A percentile compares a stretch with the other conserved stretches of the same genome.
These are phyloP conservation scores for Pyricularia sp. DNA, from an alignment of 2,329 filamentous ascomycete genomes.

Conservation along the genomic window DNA sequence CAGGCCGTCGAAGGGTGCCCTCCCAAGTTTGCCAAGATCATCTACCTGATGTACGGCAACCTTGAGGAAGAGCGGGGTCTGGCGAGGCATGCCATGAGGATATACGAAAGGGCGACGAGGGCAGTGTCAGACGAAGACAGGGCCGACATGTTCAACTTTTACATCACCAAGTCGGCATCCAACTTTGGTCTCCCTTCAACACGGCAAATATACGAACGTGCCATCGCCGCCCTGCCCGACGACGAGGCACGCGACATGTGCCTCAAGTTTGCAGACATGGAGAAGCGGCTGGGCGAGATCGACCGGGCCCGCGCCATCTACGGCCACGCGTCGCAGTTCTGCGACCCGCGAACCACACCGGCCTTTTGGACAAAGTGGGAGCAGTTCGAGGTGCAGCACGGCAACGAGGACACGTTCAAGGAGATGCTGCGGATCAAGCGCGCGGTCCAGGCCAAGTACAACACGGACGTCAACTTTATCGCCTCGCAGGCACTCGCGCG, in stretches of 20 bases:
- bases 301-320: conserved; percentile 93
- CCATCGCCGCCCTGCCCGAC: conserved; percentile 88
- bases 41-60: conserved; percentile 98
- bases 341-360: conserved; percentile 82
- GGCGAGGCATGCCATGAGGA: conserved; percentile 94
- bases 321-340: conserved; percentile 93
- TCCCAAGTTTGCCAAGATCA: conserved; percentile 87
- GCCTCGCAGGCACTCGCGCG: conserved; percentile 88
- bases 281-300: conserved; percentile 50
- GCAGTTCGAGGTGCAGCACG: conserved; percentile 91
- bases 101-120: conserved; percentile 93
- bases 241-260: conserved; percentile 95
- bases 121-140: conserved; percentile 92
- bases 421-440: conserved; percentile 98
- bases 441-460: conserved; percentile 95
- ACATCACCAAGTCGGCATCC: conserved; percentile 81
- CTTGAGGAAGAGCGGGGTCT: conserved; percentile 92
- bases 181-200: conserved; percentile 97
- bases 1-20: conserved; percentile 93
- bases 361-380: conserved; percentile 97
- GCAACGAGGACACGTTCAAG: conserved; percentile 98
- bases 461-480: conserved; percentile 98
- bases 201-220: conserved; percentile 89
- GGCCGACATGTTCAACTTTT: conserved; percentile 98
- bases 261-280: conserved; percentile 80